Base-by-base conservation (phyloP, 2,329 filamentous ascomycete species). In the Trichophyton simii region DNA sequence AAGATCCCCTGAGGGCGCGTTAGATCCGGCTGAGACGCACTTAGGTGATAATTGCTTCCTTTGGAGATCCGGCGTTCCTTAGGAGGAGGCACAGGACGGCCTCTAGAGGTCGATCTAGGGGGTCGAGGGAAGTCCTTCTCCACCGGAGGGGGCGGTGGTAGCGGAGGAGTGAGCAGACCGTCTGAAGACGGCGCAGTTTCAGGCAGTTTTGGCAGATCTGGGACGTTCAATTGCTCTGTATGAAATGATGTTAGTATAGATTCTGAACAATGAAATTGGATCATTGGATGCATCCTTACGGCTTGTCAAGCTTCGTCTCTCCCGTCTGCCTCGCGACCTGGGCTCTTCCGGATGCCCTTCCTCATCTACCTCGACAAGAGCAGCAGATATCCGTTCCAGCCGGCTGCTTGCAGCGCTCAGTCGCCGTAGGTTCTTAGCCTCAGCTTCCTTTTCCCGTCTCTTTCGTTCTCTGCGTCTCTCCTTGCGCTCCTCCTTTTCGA, bases 401-500 rank as follows among this genome's bases (percentile, higher is more conserved):
- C 91, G 86, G 71, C 89, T 92, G 62, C 91, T 96, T 4, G 92
- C 91, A 61, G 89, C 89, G 64, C 94, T 97, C 54, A 97, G 79
- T 46, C 92, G 84, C 59, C 91, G 82, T 34, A 94, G 79, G 64
- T 85, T 89, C 71, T 90, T 87, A 61, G 84, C 85, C 69, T 97
- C 90, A 1, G 82, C 81, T 68, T 99, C 91, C 67, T 84, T 86
- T 71, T 97, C 91, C 70, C 83, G 90, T 7, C 92, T 83, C 71
- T 92, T 96, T 60, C 85, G 83, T 68, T 96, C 91, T 64, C 87
- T 81, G 63, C 91, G 81, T 64, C 78, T 82, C 65, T 91, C 86
- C 73, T 99, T 99, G 7, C 91, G 84, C 71, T 91, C 84, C 71
- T 99, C 94, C 72, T 97, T 99, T 70, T 97, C 94, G 8, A 97